Conservation (phyloP, 805 yeast species). For the Yarrowia deformans region DNA sequence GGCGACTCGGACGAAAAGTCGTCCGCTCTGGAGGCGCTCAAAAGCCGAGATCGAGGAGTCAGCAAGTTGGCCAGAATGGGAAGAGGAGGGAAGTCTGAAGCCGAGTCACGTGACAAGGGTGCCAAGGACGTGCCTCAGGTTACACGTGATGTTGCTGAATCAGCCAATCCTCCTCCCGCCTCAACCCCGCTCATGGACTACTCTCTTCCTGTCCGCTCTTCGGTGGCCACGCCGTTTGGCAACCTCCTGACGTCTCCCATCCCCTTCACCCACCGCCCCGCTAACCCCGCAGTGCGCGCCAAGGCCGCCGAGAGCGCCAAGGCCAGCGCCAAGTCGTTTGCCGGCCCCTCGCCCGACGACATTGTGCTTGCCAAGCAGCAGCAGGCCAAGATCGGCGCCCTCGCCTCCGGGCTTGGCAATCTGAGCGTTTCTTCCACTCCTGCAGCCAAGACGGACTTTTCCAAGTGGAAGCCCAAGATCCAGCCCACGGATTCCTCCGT, state of each 20-base stretch:
- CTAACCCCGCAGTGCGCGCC: slow-evolving; percentile 34
- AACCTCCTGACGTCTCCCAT: slow-evolving; percentile 10
- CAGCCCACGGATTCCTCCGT: slow-evolving; percentile 37
- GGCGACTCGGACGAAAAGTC: neutral
- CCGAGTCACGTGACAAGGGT: no score
- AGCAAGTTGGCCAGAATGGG: slow-evolving; percentile 17
- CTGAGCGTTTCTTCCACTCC: neutral
- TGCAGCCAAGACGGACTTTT: slow-evolving; percentile 21
- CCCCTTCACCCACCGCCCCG: slow-evolving; percentile 24
- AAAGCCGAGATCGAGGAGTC: slow-evolving; percentile 1
- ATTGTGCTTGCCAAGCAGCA: slow-evolving; percentile 63
- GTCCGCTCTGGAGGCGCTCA: slow-evolving; percentile 6
- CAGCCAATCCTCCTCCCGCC: no score
- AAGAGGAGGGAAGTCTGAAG: neutral
- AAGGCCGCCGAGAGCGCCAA: slow-evolving; percentile 28
- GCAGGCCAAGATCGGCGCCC: slow-evolving; percentile 41
- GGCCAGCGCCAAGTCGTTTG: slow-evolving; percentile 51
- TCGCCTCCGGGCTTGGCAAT: slow-evolving; percentile 21
- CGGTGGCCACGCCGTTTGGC: slow-evolving; percentile 13
- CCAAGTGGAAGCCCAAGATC: slow-evolving; percentile 38
- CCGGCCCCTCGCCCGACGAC: slow-evolving; percentile 85
- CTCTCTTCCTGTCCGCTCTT: neutral
- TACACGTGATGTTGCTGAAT: no score
- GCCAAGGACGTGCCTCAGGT: no score
- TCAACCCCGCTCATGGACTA: slow-evolving; percentile 7